Percentiles rank a stretch among this genome's conserved stretches.
Evolutionary conservation across 1,284 basidiomycete species (phyloP).

Genomic region (Tilletia indica): DNA sequence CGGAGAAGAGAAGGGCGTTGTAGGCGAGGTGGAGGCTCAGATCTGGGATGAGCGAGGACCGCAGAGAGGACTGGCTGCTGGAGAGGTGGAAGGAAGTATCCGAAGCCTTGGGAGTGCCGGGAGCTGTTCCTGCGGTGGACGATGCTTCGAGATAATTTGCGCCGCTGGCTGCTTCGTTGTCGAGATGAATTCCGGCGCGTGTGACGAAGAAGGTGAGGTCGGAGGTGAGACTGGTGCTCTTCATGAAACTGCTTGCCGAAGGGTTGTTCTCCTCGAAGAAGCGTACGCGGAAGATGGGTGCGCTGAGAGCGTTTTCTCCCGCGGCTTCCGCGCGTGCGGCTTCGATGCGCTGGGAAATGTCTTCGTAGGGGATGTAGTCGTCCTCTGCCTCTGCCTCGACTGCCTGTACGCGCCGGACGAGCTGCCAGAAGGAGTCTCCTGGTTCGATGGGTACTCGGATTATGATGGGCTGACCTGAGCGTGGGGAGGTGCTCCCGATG

Average conservation of each 20-base stretch:
- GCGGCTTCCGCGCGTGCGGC: conserved; percentile 31
- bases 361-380: conserved; percentile 80
- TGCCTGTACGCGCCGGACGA: conserved; percentile 80
- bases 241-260: conserved; percentile 57
- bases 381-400: conserved; percentile 79
- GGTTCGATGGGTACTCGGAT: conserved; percentile 82
- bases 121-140: background rate
- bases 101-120: conserved; percentile 19
- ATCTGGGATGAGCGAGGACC: conserved; percentile 59
- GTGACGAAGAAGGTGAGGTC: conserved; percentile 77
- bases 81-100: background rate
- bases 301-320: conserved; percentile 32
- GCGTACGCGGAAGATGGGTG: conserved; percentile 80
- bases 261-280: conserved; percentile 90
- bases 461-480: conserved; percentile 76
- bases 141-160: conserved; percentile 9
- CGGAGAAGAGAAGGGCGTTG: conserved; percentile 91
- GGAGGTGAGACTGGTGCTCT: conserved; percentile 68
- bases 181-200: conserved; percentile 37
- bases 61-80: conserved; percentile 19
- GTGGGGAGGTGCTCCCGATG: conserved; percentile 76
- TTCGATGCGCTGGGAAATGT: conserved; percentile 65
- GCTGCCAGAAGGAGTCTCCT: conserved; percentile 83
- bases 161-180: conserved; percentile 26
- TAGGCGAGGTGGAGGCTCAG: conserved; percentile 82